Evolutionary conservation across 2,329 filamentous ascomycete genomes (phyloP), one percentile per base, ranked within the genome.

Genomic region (Epichloe brachyelytri): DNA sequence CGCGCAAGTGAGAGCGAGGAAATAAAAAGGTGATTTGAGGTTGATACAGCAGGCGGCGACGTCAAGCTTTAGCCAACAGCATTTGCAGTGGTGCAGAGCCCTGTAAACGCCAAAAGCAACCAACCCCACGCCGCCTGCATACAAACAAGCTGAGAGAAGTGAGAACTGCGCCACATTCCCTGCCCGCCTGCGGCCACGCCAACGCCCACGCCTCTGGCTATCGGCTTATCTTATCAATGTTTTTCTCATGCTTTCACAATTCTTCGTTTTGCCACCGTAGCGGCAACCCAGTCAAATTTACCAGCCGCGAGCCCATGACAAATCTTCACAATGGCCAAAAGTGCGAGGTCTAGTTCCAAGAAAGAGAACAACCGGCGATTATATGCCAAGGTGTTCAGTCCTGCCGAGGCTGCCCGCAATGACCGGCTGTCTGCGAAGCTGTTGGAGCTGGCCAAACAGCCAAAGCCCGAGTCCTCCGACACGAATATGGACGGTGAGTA

Each of bases 391-490:
- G 85, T 96, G 57, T 96, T 95, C 69, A 87, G 85, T 1, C 91
- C 91, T 15, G 82, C 83, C 51, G 88, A 91, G 66, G 73, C 77
- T 60, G 89, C 86, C 44, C 80, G 91, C 59, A 84, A 83, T 49
- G 84, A 90, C 68, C 83, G 91, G 58, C 79, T 96, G 37, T 88
- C 88, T 39, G 85, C 86, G 54, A 95, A 93, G 70, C 75, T 96
- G 54, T 75, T 90, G 62, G 88, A 90, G 65, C 67, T 95, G 59
- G 86, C 85, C 45, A 76, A 83, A 52, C 82, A 89, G 63, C 83
- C 87, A 54, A 88, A 86, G 66, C 82, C 86, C n/a, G 66, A 70
- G 57, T 64, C 70, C 51, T 66, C 68, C 49, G 71, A 79, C 56
- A 68, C 75, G 57, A 71, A 71, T 51, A 76, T 79, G 65, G 69